Base-by-base conservation (phyloP, 768 basidiomycete genomes). In the Psilocybe azurescens region DNA sequence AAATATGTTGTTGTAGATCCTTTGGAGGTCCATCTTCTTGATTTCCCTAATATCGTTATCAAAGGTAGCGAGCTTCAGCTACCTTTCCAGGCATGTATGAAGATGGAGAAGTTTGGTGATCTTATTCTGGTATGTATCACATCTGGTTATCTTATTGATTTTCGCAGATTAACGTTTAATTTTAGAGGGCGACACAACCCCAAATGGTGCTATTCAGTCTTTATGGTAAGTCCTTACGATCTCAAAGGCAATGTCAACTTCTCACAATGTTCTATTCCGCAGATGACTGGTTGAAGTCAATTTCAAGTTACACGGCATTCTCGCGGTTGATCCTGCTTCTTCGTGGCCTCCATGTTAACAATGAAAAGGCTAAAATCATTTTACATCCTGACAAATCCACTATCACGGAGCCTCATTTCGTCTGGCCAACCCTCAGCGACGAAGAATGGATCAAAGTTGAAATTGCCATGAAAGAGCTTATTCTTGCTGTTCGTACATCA, bases 1-100 rank as follows among this genome's bases (percentile, higher is more conserved):
- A 63, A 56, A 13, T 53, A 60, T 57, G 61, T 41, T 3, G 59
- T 8, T 63, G 3, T 64, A 91, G 93, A 95, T 75, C 93, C 94
- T 41, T 88, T 99, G 58, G 97, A 99, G 82, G 97, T 99, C 61
- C 97, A 99, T 74, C 86, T 99, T 75, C 89, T 99, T 65, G 97
- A 99, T 79, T 99, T 99, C 90, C 97, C 97, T 55, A 99, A 99
- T 78, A 99, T 99, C 67, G 97, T 99, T 76, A 99, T 99, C 83
- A 99, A 99, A 80, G 97, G 97, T 60, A 95, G 93, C 67, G 97
- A 99, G 75, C 81, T 99, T 52, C 97, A 99, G 70, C 81, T 99
- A 60, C 97, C 97, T 0, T 99, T 99, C 95, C 97, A 99, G 78
- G 97, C 97, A 14, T 97, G 95, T 69, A 95, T 99, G 94, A 99